These are phyloP conservation scores for Escallonia herrerae DNA, from an alignment of 129 eudicot genomes.

Conservation along the genomic window DNA sequence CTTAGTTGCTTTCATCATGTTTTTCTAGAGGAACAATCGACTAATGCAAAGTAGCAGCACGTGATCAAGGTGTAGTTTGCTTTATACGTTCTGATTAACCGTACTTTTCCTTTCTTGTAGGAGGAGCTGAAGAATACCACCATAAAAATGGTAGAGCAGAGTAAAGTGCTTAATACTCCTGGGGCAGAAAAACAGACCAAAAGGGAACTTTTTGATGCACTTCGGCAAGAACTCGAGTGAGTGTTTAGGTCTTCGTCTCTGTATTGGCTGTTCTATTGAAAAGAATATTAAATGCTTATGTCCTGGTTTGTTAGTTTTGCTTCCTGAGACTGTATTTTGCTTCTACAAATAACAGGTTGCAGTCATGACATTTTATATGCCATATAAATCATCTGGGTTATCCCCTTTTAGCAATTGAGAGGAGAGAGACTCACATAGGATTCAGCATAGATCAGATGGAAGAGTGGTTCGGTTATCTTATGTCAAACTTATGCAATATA, in stretches of 20 bases:
- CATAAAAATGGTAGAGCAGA: conserved; percentile 93
- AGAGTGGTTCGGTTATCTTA: too few relatives aligned
- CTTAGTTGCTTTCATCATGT: too few relatives aligned
- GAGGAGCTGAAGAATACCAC: conserved; percentile 89
- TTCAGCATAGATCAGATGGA: too few relatives aligned
- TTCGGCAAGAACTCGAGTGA: conserved; percentile 92
- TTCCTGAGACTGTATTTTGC: too few relatives aligned
- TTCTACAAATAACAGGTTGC: too few relatives aligned
- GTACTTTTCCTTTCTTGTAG: conserved; percentile 28
- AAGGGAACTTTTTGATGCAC: conserved; percentile 91
- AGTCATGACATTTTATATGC: not conserved
- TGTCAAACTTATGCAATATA: too few relatives aligned
- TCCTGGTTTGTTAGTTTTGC: not conserved
- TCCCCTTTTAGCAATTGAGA: too few relatives aligned
- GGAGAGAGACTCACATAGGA: too few relatives aligned
- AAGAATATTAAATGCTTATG: not conserved
- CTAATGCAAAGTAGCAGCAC: not conserved
- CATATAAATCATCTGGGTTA: too few relatives aligned
- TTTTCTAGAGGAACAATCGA: too few relatives aligned
- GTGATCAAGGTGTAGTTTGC: not conserved
- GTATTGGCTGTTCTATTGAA: not conserved
- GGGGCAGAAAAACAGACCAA: conserved; percentile 98
- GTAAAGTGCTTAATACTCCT: conserved; percentile 86
- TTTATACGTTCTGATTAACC: not conserved
- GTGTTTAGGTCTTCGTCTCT: conserved; percentile 10